Percentiles rank a stretch among this genome's conserved stretches.
phyloP scores from a whole-genome alignment of 495 filamentous ascomycete genomes.

The Mytilinidion resinicola region DNA sequence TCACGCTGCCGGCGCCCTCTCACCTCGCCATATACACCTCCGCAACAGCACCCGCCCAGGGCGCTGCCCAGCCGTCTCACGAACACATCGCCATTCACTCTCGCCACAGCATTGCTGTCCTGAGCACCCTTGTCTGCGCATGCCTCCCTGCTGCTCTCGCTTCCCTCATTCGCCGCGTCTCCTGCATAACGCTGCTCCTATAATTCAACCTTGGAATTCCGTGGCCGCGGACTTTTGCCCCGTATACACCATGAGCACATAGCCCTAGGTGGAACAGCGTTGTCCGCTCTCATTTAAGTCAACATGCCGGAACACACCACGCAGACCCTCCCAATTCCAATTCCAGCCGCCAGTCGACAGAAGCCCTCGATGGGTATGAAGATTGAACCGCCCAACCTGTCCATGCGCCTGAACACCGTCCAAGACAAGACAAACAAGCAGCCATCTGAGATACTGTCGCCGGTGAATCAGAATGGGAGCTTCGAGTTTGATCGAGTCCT shows the following conservation, averaged over 20 bases:
- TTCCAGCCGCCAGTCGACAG: slow-evolving; percentile 7
- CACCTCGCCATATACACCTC: background rate
- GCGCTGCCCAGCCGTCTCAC: background rate
- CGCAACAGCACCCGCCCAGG: background rate
- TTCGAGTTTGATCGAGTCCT: slow-evolving; percentile 92
- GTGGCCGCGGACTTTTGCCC: background rate
- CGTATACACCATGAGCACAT: background rate
- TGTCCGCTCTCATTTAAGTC: background rate
- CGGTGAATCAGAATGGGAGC: slow-evolving; percentile 90
- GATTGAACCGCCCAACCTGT: slow-evolving; percentile 13
- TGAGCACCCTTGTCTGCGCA: background rate
- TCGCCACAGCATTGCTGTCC: background rate
- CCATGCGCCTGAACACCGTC: slow-evolving; percentile 2
- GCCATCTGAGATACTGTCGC: slow-evolving; percentile 55
- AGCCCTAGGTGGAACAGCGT: background rate
- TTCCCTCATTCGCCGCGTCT: background rate
- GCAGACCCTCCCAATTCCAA: slow-evolving; percentile 8
- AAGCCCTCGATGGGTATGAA: slow-evolving; percentile 14
- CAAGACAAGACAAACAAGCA: slow-evolving; percentile 44
- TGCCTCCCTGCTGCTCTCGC: background rate
- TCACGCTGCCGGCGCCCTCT: background rate
- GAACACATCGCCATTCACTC: background rate
- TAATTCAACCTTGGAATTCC: background rate
- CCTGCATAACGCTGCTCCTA: background rate
- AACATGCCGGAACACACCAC: slow-evolving; percentile 16